A percentile compares a stretch with the other conserved stretches of the same genome.
phyloP scores from a whole-genome alignment of 2,329 filamentous ascomycete species.

The Ophiostoma pallidulum region DNA sequence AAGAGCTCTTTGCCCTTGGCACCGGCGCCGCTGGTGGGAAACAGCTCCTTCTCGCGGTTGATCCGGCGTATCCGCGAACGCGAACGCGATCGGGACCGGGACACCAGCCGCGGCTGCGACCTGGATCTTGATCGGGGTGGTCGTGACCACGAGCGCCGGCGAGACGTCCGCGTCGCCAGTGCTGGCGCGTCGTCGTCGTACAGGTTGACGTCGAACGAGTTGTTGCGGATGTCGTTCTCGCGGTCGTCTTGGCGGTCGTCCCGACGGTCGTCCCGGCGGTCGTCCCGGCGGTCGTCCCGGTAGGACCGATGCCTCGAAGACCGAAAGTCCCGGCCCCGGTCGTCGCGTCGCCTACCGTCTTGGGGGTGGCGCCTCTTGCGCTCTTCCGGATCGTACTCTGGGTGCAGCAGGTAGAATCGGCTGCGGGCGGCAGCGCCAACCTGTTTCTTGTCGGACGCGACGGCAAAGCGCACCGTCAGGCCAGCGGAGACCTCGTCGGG shows the following conservation, averaged over 20 bases:
- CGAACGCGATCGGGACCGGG: slow-evolving; percentile 3
- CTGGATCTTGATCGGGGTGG: no score
- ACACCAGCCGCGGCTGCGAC: slow-evolving; percentile 13
- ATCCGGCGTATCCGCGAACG: slow-evolving; percentile 17
- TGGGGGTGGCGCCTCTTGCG: slow-evolving; percentile 44
- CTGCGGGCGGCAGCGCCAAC: slow-evolving; percentile 70
- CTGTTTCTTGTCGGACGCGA: slow-evolving; percentile 69
- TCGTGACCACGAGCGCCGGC: slow-evolving; percentile 3
- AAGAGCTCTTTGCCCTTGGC: slow-evolving; percentile 13
- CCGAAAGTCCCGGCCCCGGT: slow-evolving; percentile 35
- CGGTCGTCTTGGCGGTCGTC: slow-evolving; percentile 33
- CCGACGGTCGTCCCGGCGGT: slow-evolving; percentile 33
- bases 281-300: slow-evolving; percentile 22
- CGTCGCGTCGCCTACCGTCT: slow-evolving; percentile 46
- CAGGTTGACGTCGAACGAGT: slow-evolving; percentile 58
- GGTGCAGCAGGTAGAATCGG: slow-evolving; percentile 85
- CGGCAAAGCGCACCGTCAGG: slow-evolving; percentile 64
- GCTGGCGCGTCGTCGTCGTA: slow-evolving; percentile 44
- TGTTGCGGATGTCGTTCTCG: slow-evolving; percentile 40
- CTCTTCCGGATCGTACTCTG: slow-evolving; percentile 77
- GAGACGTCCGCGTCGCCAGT: slow-evolving; percentile 24
- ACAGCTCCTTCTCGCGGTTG: slow-evolving; percentile 54
- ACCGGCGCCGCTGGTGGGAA: slow-evolving; percentile 32
- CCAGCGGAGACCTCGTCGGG: slow-evolving; percentile 60
- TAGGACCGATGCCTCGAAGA: slow-evolving; percentile 20